Conservation (phyloP, 768 basidiomycete genomes). For the Collybia sordida region DNA sequence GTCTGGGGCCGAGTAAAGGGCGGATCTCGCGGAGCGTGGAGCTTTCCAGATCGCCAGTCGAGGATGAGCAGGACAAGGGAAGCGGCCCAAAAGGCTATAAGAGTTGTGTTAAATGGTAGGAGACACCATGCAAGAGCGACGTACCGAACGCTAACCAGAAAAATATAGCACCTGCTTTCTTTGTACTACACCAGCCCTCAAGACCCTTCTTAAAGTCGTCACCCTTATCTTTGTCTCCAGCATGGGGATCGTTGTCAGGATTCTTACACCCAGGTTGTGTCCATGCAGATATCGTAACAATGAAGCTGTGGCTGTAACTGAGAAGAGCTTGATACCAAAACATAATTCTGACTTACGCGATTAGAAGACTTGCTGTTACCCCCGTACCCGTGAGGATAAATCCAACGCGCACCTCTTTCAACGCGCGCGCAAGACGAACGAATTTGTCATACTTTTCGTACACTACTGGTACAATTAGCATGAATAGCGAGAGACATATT, state of each 20-base stretch:
- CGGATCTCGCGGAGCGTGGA: slow-evolving; percentile 59
- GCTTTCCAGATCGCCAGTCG: slow-evolving; percentile 75
- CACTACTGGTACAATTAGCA: slow-evolving; percentile 75
- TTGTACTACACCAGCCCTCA: slow-evolving; percentile 85
- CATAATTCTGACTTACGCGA: slow-evolving; percentile 56
- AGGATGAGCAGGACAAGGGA: slow-evolving; percentile 65
- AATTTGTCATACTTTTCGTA: slow-evolving; percentile 88
- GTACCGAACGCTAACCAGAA: slow-evolving; percentile 83
- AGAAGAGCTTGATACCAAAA: slow-evolving; percentile 4
- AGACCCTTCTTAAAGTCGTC: slow-evolving; percentile 67
- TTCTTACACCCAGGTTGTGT: slow-evolving; percentile 90
- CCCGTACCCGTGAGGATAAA: slow-evolving; percentile 83
- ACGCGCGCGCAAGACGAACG: slow-evolving; percentile 70
- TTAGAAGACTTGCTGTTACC: slow-evolving; percentile 62
- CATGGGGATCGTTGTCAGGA: slow-evolving; percentile 77
- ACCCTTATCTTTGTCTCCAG: slow-evolving; percentile 52
- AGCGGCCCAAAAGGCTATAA: slow-evolving; percentile 70
- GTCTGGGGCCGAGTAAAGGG: slow-evolving; percentile 70
- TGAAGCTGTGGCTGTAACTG: slow-evolving; percentile 46
- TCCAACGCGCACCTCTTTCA: slow-evolving; percentile 79
- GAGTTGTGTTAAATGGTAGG: slow-evolving; percentile 4
- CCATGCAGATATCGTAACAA: slow-evolving; percentile 82
- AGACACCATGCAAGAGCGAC: slow-evolving; percentile 19
- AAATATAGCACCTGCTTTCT: slow-evolving; percentile 88
- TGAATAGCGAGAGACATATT: slow-evolving; percentile 71